phyloP scores from a whole-genome alignment of 2,329 filamentous ascomycete genomes.

The Bipolaris oryzae region DNA sequence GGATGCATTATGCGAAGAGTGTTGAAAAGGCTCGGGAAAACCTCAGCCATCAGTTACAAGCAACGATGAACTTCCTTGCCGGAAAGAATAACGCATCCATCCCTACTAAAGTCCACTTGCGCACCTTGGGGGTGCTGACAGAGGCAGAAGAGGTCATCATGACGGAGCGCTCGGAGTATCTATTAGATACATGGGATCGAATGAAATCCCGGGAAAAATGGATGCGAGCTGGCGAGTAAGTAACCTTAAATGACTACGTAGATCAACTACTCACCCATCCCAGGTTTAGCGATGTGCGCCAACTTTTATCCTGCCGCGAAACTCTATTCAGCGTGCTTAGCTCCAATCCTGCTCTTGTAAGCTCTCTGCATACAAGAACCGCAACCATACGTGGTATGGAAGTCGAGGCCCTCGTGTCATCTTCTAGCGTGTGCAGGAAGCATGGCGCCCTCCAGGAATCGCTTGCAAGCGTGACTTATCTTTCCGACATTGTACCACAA shows the following conservation, averaged over 20 bases:
- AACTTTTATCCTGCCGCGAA: constrained; percentile 81
- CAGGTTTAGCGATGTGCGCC: constrained; percentile 77
- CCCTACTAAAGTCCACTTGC: constrained; percentile 33
- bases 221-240: constrained; percentile 81
- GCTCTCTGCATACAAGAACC: constrained; percentile 64
- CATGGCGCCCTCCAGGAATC: constrained; percentile 87
- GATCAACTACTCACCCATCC: constrained; percentile 44
- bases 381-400: constrained; percentile 73
- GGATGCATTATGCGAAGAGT: constrained; percentile 70
- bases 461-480: constrained; percentile 79
- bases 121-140: constrained; percentile 70
- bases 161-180: constrained; percentile 62
- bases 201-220: constrained; percentile 73
- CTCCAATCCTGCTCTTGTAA: constrained; percentile 68
- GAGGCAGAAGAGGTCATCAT: constrained; percentile 81
- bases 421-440: constrained; percentile 75
- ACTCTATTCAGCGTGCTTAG: constrained; percentile 82
- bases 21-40: constrained; percentile 59
- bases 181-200: constrained; percentile 65
- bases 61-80: constrained; percentile 50
- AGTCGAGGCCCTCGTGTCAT: constrained; percentile 75
- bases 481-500: constrained; percentile 76
- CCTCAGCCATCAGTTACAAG: constrained; percentile 66
- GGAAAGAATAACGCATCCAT: constrained; percentile 34
- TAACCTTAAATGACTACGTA: neutral